Base-by-base conservation (phyloP, 805 yeast genomes). In the Metschnikowia hibisci region DNA sequence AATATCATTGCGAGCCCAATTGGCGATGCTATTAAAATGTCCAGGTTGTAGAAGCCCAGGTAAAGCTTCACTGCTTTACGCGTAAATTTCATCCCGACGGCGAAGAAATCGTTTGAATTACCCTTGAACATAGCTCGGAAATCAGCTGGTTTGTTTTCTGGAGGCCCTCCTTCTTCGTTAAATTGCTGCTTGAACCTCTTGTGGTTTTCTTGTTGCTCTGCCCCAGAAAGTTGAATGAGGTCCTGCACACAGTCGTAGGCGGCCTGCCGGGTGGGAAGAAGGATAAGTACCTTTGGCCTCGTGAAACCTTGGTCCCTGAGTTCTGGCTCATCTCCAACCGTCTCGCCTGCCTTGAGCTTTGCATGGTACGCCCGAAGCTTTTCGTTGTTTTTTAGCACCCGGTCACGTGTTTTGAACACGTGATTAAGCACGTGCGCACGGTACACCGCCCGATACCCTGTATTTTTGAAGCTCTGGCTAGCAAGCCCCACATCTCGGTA, bases 261-360 rank as follows among this genome's bases (percentile, higher is more conserved):
- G 8, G 83, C 67, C 52, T 88, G 77, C 56, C 96, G 76, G 0
- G 96, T 87, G 10, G 99, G 98, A 32, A 87, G 67, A 20, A 93
- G 63, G 4, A 91, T 78, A 43, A 93, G 66, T 1, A 84, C 89
- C 56, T 89, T 90, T 1, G 99, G 96, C 48, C 98, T 75, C 0
- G 96, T 90, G 61, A 88, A 93, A 23, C 99, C 98, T 63, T 93
- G 98, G 61, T 93, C 99, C 43, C 95, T 69, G 50, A 76, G 73
- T 54, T 87, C 95, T 10, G 77, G 77, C 46, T 76, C 81, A 52
- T 60, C 57, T 20, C 78, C 20, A 68, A 67, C 8, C 45, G 67
- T 58, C 43, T 73, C 61, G 42, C 60, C 73, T 61, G 41, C 60
- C 34, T 69, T 59, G 34, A 69, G 44, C 14, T 66, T 59, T 29